Evolutionary conservation across 805 yeast genomes (phyloP).

Genomic region (Zygosaccharomyces rouxii): DNA sequence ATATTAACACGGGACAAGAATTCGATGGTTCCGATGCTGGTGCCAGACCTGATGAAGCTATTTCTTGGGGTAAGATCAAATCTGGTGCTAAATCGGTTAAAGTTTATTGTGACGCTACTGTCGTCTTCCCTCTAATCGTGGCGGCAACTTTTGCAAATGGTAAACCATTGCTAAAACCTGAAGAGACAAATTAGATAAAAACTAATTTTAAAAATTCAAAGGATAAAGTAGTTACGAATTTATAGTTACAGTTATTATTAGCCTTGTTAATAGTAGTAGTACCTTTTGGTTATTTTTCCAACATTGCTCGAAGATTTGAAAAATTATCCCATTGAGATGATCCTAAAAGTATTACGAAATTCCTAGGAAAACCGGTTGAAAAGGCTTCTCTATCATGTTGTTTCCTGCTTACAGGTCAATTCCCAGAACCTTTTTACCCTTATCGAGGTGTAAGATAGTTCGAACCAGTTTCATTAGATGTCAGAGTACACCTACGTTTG

Average conservation of each 20-base stretch:
- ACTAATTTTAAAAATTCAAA: background rate
- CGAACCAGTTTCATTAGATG: background rate
- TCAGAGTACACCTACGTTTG: slow-evolving; percentile 14
- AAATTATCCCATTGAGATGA: background rate
- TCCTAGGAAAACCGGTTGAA: background rate
- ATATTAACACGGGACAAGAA: slow-evolving; percentile 96
- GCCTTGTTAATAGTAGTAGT: background rate
- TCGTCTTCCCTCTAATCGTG: slow-evolving; percentile 92
- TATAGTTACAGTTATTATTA: background rate
- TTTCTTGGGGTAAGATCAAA: slow-evolving; percentile 98
- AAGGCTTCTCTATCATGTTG: background rate
- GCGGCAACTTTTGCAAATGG: slow-evolving; percentile 93
- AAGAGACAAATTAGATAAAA: slow-evolving; percentile 8
- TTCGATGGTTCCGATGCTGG: slow-evolving; percentile 99
- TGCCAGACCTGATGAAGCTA: slow-evolving; percentile 98
- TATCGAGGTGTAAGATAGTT: background rate
- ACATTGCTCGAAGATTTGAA: background rate
- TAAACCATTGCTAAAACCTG: slow-evolving; percentile 10
- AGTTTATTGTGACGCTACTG: slow-evolving; percentile 91
- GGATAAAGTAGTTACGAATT: background rate
- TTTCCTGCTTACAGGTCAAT: background rate
- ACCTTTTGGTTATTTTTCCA: background rate
- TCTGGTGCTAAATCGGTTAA: slow-evolving; percentile 89
- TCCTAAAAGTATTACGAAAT: background rate
- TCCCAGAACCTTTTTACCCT: background rate